Evolutionary conservation across 2,329 filamentous ascomycete species (phyloP).

Genomic region (Aspergillus tanneri): DNA sequence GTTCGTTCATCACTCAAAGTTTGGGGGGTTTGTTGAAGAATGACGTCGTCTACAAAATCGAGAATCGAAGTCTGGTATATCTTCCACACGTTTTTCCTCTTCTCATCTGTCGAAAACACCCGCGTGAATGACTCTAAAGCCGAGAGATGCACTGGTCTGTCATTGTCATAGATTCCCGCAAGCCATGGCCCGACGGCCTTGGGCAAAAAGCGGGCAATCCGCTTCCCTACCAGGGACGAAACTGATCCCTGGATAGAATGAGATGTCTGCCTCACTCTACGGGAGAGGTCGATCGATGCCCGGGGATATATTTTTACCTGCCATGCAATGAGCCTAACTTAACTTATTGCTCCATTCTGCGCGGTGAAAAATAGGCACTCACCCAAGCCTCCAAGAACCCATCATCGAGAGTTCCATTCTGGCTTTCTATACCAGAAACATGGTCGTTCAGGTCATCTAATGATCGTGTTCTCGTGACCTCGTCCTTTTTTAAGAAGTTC

Average conservation of each 20-base stretch:
- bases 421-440: conserved; percentile 55
- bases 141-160: conserved; percentile 72
- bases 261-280: conserved; percentile 81
- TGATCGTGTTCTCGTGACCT: conserved; percentile 85
- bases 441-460: conserved; percentile 77
- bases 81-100: conserved; percentile 72
- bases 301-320: conserved; percentile 85
- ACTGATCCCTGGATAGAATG: conserved; percentile 70
- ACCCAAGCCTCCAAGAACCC: conserved; percentile 87
- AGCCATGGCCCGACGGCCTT: conserved; percentile 86
- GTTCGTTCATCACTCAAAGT: conserved; percentile 88
- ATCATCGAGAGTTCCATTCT: conserved; percentile 69
- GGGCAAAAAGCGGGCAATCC: conserved; percentile 76
- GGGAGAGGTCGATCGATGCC: conserved; percentile 83
- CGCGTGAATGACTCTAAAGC: conserved; percentile 72
- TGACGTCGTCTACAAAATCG: conserved; percentile 75
- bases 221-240: conserved; percentile 65
- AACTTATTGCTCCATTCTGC: conserved; percentile 9
- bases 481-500: conserved; percentile 88
- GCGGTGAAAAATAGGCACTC: conserved; percentile 36
- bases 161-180: conserved; percentile 81
- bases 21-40: conserved; percentile 71
- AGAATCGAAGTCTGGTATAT: conserved; percentile 79
- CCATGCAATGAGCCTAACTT: conserved; percentile 10
- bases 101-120: conserved; percentile 78